phyloP scores from a whole-genome alignment of 371 early-diverging fungal genomes.

The Rhizopus stolonifer region DNA sequence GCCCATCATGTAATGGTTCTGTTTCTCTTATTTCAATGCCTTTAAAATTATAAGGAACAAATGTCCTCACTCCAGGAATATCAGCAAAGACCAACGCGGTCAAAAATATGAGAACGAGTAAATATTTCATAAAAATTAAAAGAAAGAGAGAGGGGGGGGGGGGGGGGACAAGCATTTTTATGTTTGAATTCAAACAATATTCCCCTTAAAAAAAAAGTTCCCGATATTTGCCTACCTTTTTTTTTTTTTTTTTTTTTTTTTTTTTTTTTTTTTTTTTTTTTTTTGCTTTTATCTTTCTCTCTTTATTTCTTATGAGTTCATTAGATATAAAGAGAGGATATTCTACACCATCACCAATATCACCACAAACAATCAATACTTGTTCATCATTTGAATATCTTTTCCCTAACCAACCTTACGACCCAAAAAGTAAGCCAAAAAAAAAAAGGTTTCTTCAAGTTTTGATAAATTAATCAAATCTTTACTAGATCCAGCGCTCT shows the following conservation, averaged over 20 bases:
- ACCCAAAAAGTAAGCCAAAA: no score
- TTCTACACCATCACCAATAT: no score
- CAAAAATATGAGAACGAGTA: neutral
- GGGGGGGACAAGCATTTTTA: neutral
- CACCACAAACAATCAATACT: no score
- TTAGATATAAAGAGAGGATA: no score
- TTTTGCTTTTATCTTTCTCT: no score
- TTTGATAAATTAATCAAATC: neutral
- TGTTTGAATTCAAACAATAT: neutral
- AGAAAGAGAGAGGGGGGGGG: neutral
- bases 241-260: conserved; percentile 6
- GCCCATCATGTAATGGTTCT: neutral
- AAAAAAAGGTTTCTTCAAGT: neutral
- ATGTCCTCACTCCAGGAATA: neutral
- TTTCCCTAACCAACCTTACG: no score
- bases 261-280: conserved; percentile 1
- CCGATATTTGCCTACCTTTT: no score
- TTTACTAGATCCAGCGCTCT: conserved; percentile 7
- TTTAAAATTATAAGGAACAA: neutral
- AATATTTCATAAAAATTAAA: neutral
- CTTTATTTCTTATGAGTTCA: no score
- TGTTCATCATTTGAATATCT: no score
- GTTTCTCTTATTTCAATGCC: neutral
- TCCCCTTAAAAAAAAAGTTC: no score
- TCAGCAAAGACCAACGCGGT: neutral